Percentiles rank a stretch among this genome's conserved stretches.
These are phyloP conservation scores for Luvunga scandens DNA, from an alignment of 345 rosid species.

Conservation along the genomic window DNA sequence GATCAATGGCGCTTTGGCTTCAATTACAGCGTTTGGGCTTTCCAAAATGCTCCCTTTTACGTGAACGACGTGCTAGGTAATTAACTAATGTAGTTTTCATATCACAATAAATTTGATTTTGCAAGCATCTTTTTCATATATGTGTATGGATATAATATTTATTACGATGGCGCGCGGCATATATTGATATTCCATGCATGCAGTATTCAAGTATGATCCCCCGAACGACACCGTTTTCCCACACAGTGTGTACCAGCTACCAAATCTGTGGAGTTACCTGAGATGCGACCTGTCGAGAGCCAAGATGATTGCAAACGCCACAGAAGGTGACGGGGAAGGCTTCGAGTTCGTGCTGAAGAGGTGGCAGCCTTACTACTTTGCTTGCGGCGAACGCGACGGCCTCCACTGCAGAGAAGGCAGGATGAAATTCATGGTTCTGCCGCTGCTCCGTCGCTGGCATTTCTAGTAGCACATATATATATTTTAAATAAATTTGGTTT, in stretches of 20 bases:
- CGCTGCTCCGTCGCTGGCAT: slow-evolving; percentile 33
- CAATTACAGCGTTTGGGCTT: slow-evolving; percentile 62
- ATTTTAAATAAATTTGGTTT: no score
- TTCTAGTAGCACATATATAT: neutral
- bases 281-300: slow-evolving; percentile 52
- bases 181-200: slow-evolving; percentile 1
- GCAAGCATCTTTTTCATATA: no score
- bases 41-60: slow-evolving; percentile 51
- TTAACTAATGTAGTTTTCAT: neutral
- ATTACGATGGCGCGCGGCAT: no score
- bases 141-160: no score
- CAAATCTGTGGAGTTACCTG: slow-evolving; percentile 41
- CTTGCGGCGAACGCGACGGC: slow-evolving; percentile 62
- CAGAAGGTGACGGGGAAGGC: slow-evolving; percentile 60
- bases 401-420: slow-evolving; percentile 60
- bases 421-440: slow-evolving; percentile 66
- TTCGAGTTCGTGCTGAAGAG: slow-evolving; percentile 46
- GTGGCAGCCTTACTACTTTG: slow-evolving; percentile 56
- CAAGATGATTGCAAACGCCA: slow-evolving; percentile 40
- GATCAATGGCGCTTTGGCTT: slow-evolving; percentile 61
- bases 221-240: slow-evolving; percentile 45
- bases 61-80: slow-evolving; percentile 65
- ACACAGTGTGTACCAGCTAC: slow-evolving; percentile 66
- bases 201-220: slow-evolving; percentile 69
- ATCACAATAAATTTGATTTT: neutral